phyloP scores from a whole-genome alignment of 768 basidiomycete genomes.

The Serendipita vermifera region DNA sequence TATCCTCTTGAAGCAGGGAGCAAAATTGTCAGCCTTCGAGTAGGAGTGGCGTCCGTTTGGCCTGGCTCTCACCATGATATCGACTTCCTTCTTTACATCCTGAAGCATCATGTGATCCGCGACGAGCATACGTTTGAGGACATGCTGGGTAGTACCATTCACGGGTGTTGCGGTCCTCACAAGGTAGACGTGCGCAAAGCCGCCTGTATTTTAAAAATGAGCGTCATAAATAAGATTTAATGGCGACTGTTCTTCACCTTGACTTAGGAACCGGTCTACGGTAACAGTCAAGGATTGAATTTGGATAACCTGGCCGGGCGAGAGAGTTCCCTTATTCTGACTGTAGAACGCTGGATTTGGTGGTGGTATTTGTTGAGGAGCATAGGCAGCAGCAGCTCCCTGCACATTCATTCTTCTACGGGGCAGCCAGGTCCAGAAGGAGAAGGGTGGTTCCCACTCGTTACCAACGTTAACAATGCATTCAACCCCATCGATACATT shows the following conservation, averaged over 20 bases:
- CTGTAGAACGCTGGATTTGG: slow-evolving; percentile 7
- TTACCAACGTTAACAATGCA: not conserved
- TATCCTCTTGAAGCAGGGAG: slow-evolving; percentile 44
- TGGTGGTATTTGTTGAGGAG: slow-evolving; percentile 1
- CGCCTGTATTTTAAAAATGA: slow-evolving; percentile 42
- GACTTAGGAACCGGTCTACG: slow-evolving; percentile 88
- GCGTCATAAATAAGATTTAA: not conserved
- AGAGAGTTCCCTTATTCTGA: slow-evolving; percentile 27
- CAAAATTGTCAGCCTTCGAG: slow-evolving; percentile 17
- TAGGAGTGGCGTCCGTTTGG: slow-evolving; percentile 9
- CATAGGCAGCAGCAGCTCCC: slow-evolving; percentile 4
- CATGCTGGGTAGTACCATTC: slow-evolving; percentile 86
- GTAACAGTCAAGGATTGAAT: slow-evolving; percentile 85
- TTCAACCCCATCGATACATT: slow-evolving; percentile 28
- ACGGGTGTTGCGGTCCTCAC: slow-evolving; percentile 78
- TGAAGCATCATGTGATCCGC: slow-evolving; percentile 77
- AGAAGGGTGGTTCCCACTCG: no score
- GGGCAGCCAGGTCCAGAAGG: not conserved
- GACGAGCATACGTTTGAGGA: slow-evolving; percentile 92
- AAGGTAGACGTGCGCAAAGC: slow-evolving; percentile 96
- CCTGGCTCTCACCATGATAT: slow-evolving; percentile 71
- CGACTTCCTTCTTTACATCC: slow-evolving; percentile 95
- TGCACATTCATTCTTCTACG: slow-evolving; percentile 4
- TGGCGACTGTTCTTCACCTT: slow-evolving; percentile 40
- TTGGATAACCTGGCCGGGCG: slow-evolving; percentile 67